Percentiles rank a stretch among this genome's conserved stretches.
These are phyloP conservation scores for Cyberlindnera amylophila DNA, from an alignment of 805 yeast genomes.

Conservation along the genomic window DNA sequence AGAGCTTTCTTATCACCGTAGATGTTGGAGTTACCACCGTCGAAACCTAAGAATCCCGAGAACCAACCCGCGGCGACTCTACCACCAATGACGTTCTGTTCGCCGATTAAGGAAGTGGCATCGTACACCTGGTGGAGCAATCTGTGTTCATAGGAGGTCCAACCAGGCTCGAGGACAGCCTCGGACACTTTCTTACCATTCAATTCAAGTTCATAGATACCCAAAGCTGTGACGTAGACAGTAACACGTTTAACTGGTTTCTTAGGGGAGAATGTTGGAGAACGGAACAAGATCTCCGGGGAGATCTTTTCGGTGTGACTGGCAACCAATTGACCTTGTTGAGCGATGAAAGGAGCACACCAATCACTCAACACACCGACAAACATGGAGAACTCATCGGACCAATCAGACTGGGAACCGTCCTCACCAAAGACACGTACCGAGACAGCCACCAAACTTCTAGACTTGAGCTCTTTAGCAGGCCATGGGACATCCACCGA, in stretches of 20 bases:
- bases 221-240: constrained; percentile 15
- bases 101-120: constrained; percentile 4
- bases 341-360: constrained; percentile 12
- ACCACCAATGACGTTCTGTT: constrained; percentile 14
- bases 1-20: constrained; percentile 14
- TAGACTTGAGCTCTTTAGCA: constrained; percentile 10
- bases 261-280: constrained; percentile 6
- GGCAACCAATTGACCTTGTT: constrained; percentile 5
- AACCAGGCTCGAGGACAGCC: constrained; percentile 15
- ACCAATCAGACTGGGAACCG: constrained; percentile 16
- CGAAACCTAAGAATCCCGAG: constrained; percentile 17
- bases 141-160: constrained; percentile 20
- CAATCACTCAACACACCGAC: constrained; percentile 13
- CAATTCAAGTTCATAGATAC: constrained; percentile 18
- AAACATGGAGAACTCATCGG: constrained; percentile 1
- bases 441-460: constrained; percentile 3
- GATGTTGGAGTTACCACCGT: constrained; percentile 17
- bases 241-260: constrained; percentile 11
- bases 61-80: constrained; percentile 21
- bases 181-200: constrained; percentile 13
- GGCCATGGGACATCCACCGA: constrained; percentile 14
- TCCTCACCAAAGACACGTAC: constrained; percentile 14
- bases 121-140: constrained; percentile 18
- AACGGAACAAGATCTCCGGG: constrained; percentile 15
- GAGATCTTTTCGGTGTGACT: constrained; percentile 11